Evolutionary conservation across 257 asterid genomes (phyloP).

Genomic region (Verbascum thapsus): DNA sequence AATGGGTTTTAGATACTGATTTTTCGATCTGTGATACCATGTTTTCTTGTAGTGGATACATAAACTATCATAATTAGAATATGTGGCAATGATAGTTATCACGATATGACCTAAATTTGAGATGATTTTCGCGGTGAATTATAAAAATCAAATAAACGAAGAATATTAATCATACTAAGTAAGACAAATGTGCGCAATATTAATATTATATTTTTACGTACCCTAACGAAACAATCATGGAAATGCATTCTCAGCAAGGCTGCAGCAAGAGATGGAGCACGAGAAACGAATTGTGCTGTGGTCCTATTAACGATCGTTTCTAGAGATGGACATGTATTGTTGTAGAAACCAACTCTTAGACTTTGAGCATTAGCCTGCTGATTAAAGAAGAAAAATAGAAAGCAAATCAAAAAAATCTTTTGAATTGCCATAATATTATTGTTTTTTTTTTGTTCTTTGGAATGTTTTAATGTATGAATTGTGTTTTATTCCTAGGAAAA

Average conservation of each 20-base stretch:
- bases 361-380: constrained; percentile 35
- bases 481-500: neutral
- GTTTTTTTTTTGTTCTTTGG: constrained; percentile 12
- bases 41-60: no score
- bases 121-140: no score
- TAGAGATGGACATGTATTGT: constrained; percentile 42
- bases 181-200: no score
- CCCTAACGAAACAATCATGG: constrained; percentile 76
- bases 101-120: no score
- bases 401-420: constrained; percentile 30
- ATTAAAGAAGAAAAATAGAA: constrained; percentile 20
- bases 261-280: constrained; percentile 57
- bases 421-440: constrained; percentile 36
- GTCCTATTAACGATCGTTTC: constrained; percentile 39
- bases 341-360: constrained; percentile 42
- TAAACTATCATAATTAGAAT: no score
- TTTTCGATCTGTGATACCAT: no score
- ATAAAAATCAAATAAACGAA: no score
- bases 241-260: constrained; percentile 66
- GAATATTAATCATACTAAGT: no score
- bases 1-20: no score
- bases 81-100: no score
- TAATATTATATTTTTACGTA: constrained; percentile 21
- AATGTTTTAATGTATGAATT: constrained; percentile 16
- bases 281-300: constrained; percentile 33